Base-by-base conservation (phyloP, 805 yeast species). In the Ogataea pignaliae region DNA sequence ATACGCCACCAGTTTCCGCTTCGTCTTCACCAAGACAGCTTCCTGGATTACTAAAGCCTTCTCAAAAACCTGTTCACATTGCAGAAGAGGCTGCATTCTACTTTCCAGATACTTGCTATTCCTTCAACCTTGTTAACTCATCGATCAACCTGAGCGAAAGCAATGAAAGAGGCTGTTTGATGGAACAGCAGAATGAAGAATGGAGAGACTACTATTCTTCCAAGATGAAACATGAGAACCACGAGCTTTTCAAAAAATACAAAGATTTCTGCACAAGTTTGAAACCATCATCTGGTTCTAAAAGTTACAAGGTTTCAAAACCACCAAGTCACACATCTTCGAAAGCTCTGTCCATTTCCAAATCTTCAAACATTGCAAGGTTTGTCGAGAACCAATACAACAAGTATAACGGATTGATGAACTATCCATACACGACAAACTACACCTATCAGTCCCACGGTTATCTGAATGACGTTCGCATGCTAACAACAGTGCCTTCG, bases 361-460 rank as follows among this genome's bases (percentile, higher is more conserved):
- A 40, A 26, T 12, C 55, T 7, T 51, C 59, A 11, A 51, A 52
- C 30, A 32, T 61, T 7, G 46, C 62, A 7, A 43, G 46, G 3
- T 56, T 57, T 32, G 53, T 63, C 21, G 60, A 57, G 33, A 45
- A 46, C 31, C 62, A 57, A 37, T 55, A 51, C 46, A 40, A 38
- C 29, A 48, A 50, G 18, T 52, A 48, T 42, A 49, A 56, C 36
- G 60, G 62, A 3, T 45, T 65, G 21, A 57, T 62, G 9, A 72
- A 75, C 55, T 76, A 74, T 54, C 82, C 82, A 3, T 76, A 71
- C 57, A 76, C 75, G 50, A 71, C 73, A 21, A 75, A 76, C 52
- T 75, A 76, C 55, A 70, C 77, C 14, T 75, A 75, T 53, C 70
- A 75, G 55, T 65, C 68, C 44, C 55, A 68, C 40, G 75, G 79